phyloP scores from a whole-genome alignment of 768 basidiomycete genomes.

The Gloeostereum incarnatum region DNA sequence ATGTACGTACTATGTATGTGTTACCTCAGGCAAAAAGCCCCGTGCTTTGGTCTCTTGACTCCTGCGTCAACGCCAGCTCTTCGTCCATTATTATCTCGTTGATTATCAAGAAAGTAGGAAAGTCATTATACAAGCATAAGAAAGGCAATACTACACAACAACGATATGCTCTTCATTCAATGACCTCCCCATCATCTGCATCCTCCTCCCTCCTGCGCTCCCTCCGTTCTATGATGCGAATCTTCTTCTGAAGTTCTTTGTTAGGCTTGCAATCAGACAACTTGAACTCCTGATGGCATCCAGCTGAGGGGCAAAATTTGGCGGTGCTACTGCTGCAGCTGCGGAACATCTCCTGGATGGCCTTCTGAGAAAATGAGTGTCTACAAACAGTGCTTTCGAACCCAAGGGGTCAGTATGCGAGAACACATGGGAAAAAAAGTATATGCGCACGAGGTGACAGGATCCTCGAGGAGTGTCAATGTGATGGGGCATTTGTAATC shows the following conservation, averaged over 20 bases:
- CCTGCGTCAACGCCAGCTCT: too few species aligned
- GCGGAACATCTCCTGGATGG: constrained; percentile 58
- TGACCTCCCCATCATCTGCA: constrained; percentile 53
- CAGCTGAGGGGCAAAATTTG: constrained; percentile 59
- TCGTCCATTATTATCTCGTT: too few species aligned
- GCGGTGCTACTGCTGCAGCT: constrained; percentile 19
- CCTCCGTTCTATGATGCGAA: constrained; percentile 50
- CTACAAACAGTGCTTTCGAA: constrained; percentile 50
- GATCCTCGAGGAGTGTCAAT: constrained; percentile 54
- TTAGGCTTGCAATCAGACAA: constrained; percentile 42
- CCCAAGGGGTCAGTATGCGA: constrained; percentile 4
- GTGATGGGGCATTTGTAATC: constrained; percentile 82
- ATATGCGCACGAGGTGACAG: constrained; percentile 69
- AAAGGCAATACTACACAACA: too few species aligned
- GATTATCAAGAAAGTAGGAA: not conserved
- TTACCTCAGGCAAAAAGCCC: too few species aligned
- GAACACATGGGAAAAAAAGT: constrained; percentile 3
- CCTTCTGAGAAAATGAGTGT: constrained; percentile 73
- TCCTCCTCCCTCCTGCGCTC: constrained; percentile 36
- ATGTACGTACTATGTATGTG: too few species aligned
- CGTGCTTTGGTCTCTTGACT: too few species aligned
- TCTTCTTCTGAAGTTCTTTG: constrained; percentile 50
- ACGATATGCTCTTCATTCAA: constrained; percentile 35
- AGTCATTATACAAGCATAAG: not conserved
- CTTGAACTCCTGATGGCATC: constrained; percentile 55